Evolutionary conservation across 1,284 basidiomycete genomes (phyloP).

Genomic region (Pseudozyma thailandica): DNA sequence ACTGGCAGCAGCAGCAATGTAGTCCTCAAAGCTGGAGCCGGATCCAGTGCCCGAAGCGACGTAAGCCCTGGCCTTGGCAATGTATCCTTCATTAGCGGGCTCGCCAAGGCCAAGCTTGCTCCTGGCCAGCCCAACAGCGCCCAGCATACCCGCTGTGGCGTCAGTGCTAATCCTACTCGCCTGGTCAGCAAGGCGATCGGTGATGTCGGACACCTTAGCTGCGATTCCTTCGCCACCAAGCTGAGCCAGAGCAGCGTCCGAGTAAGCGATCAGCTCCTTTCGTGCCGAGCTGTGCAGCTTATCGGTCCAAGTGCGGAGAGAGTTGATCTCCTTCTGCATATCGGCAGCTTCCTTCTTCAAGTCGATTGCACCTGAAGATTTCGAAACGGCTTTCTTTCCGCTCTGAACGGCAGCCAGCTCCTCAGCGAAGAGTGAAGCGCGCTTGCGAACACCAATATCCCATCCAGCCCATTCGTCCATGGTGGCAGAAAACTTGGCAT

Average conservation of each 20-base stretch:
- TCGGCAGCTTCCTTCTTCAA: conserved; percentile 41
- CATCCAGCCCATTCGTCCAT: conserved; percentile 63
- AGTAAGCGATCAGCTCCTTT: conserved; percentile 47
- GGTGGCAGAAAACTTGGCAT: conserved; percentile 58
- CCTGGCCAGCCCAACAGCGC: conserved; percentile 40
- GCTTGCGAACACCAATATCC: conserved; percentile 56
- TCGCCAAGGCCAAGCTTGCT: conserved; percentile 42
- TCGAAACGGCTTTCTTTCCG: conserved; percentile 31
- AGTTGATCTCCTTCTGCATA: conserved; percentile 44
- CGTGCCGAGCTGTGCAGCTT: conserved; percentile 50
- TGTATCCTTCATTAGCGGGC: conserved; percentile 19
- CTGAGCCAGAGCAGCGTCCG: conserved; percentile 31
- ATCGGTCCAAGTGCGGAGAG: conserved; percentile 27
- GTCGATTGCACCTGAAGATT: conserved; percentile 33
- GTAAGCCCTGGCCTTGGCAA: conserved; percentile 43
- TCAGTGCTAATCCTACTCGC: conserved; percentile 47
- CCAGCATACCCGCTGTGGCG: conserved; percentile 49
- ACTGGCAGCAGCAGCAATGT: conserved; percentile 19
- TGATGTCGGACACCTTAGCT: conserved; percentile 41
- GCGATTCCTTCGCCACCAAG: conserved; percentile 48
- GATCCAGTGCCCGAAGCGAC: conserved; percentile 25
- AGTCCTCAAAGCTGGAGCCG: conserved; percentile 40
- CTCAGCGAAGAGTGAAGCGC: conserved; percentile 38
- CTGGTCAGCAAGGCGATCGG: conserved; percentile 46
- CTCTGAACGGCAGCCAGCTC: conserved; percentile 48